phyloP scores from a whole-genome alignment of 2,329 filamentous ascomycete species.

The Stagonosporopsis vannaccii region DNA sequence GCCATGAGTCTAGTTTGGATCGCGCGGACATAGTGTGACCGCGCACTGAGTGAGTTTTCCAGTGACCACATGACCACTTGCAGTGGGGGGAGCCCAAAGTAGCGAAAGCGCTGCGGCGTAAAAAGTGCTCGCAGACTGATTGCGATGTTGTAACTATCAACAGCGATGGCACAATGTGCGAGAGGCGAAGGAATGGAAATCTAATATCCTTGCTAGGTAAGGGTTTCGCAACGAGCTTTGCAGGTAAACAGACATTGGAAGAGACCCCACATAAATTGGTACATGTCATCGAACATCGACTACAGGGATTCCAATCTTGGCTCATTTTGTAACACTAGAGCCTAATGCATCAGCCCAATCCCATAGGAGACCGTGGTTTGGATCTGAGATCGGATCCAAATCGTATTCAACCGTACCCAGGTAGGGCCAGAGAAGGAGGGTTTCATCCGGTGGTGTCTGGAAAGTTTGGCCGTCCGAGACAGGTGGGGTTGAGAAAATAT shows the following conservation, averaged over 20 bases:
- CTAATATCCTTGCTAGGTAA: neutral
- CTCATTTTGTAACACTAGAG: neutral
- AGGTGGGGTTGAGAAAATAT: neutral
- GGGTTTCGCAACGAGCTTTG: slow-evolving; percentile 51
- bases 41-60: slow-evolving; percentile 9
- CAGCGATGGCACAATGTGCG: neutral
- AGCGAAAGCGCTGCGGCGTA: neutral
- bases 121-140: neutral
- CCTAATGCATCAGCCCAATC: slow-evolving; percentile 21
- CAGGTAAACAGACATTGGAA: too few species aligned
- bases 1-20: slow-evolving; percentile 32
- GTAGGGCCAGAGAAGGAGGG: slow-evolving; percentile 8
- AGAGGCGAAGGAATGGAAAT: neutral
- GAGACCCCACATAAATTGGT: too few species aligned
- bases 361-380: slow-evolving; percentile 13
- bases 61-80: neutral
- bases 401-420: slow-evolving; percentile 5
- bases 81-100: slow-evolving; percentile 4
- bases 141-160: neutral
- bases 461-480: neutral
- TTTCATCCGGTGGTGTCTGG: too few species aligned
- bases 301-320: too few species aligned
- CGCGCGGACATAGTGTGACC: slow-evolving; percentile 28
- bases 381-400: slow-evolving; percentile 3
- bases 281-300: too few species aligned